Conservation (phyloP, 306 rosid genomes). For the Benincasa hispida region DNA sequence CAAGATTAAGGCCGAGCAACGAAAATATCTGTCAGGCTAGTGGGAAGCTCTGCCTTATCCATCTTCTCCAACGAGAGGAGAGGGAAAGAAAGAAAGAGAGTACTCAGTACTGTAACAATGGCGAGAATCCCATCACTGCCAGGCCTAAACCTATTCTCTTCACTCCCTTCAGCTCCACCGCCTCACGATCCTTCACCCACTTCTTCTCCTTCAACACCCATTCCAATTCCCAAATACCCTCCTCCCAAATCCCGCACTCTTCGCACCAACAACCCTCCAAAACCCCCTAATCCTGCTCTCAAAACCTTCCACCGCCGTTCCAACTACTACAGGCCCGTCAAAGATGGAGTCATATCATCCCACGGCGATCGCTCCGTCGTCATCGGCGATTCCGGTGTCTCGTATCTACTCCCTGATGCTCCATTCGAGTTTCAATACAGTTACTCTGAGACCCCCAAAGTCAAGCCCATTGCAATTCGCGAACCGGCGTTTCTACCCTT, state of each 20-base stretch:
- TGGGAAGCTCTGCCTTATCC: neutral
- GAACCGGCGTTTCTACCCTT: slow-evolving; percentile 90
- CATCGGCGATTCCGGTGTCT: slow-evolving; percentile 72
- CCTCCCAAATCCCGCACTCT: slow-evolving; percentile 27
- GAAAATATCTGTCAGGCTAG: neutral
- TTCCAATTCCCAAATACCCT: slow-evolving; percentile 38
- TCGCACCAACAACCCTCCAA: neutral
- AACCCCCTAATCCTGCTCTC: slow-evolving; percentile 38
- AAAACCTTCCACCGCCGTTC: slow-evolving; percentile 50
- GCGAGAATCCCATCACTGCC: slow-evolving; percentile 46
- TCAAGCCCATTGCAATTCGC: slow-evolving; percentile 71
- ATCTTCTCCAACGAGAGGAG: neutral
- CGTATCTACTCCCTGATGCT: slow-evolving; percentile 80
- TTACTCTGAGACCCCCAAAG: slow-evolving; percentile 86
- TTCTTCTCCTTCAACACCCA: slow-evolving; percentile 20
- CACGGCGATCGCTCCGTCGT: slow-evolving; percentile 66
- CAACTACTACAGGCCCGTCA: slow-evolving; percentile 66
- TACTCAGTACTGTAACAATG: slow-evolving; percentile 14
- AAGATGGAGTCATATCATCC: slow-evolving; percentile 32
- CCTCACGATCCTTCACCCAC: slow-evolving; percentile 26
- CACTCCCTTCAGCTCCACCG: slow-evolving; percentile 48
- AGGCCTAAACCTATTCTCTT: slow-evolving; percentile 60
- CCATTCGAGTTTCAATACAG: slow-evolving; percentile 92
- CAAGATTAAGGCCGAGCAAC: neutral
- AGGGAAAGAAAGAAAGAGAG: neutral